Evolutionary conservation across 2,329 filamentous ascomycete genomes (phyloP), one percentile per base, ranked within the genome.

Genomic region (Acrocalymma vagum): DNA sequence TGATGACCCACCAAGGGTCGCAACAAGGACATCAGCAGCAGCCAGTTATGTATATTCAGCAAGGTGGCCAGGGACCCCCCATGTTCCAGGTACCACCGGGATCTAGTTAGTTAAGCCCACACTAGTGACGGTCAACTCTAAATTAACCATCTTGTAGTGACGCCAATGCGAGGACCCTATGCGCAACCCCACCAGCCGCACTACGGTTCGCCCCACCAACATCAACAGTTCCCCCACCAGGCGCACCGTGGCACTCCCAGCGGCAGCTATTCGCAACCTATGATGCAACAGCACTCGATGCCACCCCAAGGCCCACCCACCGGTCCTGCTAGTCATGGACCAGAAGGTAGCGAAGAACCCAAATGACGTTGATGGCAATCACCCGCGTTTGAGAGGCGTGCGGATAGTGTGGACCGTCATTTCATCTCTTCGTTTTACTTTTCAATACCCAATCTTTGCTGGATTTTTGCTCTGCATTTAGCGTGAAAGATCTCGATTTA

Each of bases 1-100:
- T 95, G 85, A 97, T 97, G 93, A 88, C 86, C 60, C 92, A 92
- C 54, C 90, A 96, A 72, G 90, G 90, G 39, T 96, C 92, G 18
- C 93, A 96, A 62, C 92, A 95, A 68, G 91, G 92, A 26, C 90
- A 95, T 65, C 77, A 78, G 41, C 77, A 78, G 31, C 76, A 84
- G 75, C 60, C 83, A 77, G 73, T 92, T 81, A 76, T 87, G 82
- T 80, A 76, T 51, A 89, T 92, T 85, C 88, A 85, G 59, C 86
- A 86, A 28, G 85, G 78, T 37, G 86, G 86, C 63, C 89, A 87
- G 62, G 87, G 85, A 60, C 88, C 90, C 64, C 87, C 87, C 24
- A 82, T 84, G 37, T 91, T 87, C 69, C 82, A 83, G 21, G 87
- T 87, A 55, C 87, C 88, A 53, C 81, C 82, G 51, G 84, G 80